Percentiles rank a stretch among this genome's conserved stretches.
Conservation (phyloP, 139 green algal species). For the Nannochloris sp. region DNA sequence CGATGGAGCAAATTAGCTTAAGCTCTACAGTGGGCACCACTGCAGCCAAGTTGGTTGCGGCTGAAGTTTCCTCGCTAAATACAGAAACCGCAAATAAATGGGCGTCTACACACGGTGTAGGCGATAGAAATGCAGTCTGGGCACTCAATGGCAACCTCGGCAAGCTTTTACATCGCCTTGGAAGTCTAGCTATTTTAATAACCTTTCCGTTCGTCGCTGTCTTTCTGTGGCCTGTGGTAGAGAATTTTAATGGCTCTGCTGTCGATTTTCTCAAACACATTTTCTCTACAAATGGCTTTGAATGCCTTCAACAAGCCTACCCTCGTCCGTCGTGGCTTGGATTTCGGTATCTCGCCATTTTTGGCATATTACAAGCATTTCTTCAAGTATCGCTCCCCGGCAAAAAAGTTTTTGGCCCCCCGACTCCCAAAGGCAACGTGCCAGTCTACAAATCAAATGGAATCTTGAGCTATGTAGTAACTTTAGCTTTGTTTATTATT, state of each 20-base stretch:
- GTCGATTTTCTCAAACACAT: not conserved
- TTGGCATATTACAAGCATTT: conserved; percentile 45
- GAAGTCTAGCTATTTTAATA: not conserved
- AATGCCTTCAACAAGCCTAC: not conserved
- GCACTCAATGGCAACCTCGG: not conserved
- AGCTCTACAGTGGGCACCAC: no score
- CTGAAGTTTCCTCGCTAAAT: no score
- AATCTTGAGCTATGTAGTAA: conserved; percentile 7
- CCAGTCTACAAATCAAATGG: conserved; percentile 65
- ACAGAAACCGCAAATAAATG: no score
- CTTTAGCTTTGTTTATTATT: conserved; percentile 3
- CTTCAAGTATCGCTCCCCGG: conserved; percentile 51
- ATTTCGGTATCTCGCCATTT: conserved; percentile 16
- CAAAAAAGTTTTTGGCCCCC: conserved; percentile 37
- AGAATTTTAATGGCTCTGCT: not conserved
- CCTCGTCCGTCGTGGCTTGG: not conserved
- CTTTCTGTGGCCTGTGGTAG: not conserved
- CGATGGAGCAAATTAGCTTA: no score
- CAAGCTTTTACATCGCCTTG: not conserved
- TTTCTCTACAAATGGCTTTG: not conserved
- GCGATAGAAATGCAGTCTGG: not conserved
- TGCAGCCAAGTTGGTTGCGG: no score
- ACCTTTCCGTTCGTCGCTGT: not conserved
- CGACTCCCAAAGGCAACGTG: conserved; percentile 54
- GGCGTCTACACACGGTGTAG: not conserved